Base-by-base conservation (phyloP, 345 rosid species). In the Populus tremula region DNA sequence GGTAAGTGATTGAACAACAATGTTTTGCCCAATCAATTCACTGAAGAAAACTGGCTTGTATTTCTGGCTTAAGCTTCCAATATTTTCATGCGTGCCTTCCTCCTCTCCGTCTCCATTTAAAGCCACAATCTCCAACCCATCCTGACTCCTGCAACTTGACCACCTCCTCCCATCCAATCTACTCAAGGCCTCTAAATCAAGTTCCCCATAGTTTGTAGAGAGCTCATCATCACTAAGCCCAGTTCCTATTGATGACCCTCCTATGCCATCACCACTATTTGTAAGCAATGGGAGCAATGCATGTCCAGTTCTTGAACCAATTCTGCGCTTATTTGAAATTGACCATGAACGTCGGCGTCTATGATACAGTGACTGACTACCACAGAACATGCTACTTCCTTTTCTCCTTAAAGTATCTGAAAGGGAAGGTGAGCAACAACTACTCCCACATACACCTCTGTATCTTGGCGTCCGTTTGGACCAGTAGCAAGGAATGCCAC, bases 401-500 rank as follows among this genome's bases (percentile, higher is more conserved):
- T 91, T 95, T 84, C 93, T 90, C 84, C 97, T 84, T 78, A 92
- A 54, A 76, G 92, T 93, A 85, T 92, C 99, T 0, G 99, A 96
- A 67, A 96, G 84, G 12, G 99, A 96, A 69, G 97, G 96, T 85
- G 99, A 93, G 80, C 82, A 92, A 82, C 97, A 92, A 79, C 94
- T 92, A 80, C 94, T 92, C 74, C 91, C 81, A 56, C 94, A 93
- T 31, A 65, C 83, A 41, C 91, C 90, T 83, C 93, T 87, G 80
- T 90, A 94, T 84, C 88, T 89, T 23, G 93, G 88, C 0, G 93
- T 88, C 82, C 91, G 91, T 85, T 85, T 96, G 0, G 94, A 86
- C 97, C 99, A 93, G 76, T 93, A 96, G 83, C 97, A 93, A 25
- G 99, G 94, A 77, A 96, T 93, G 27, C 98, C 99, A 81, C 98